Conservation (phyloP, 2,329 filamentous ascomycete species). For the Fusarium transvaalense region DNA sequence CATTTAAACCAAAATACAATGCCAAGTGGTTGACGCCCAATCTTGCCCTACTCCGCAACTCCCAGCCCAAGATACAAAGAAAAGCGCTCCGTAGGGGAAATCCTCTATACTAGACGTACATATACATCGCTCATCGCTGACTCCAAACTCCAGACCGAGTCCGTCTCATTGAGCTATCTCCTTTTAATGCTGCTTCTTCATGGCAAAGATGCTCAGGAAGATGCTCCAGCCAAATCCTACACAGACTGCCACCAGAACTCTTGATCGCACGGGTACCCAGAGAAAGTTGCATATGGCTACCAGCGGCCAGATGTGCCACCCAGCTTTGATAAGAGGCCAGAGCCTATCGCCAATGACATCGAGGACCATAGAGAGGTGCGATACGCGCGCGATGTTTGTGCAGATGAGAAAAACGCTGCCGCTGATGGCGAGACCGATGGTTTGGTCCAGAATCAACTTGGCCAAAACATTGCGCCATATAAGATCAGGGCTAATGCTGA, state of each 20-base stretch:
- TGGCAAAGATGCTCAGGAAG: slow-evolving; percentile 53
- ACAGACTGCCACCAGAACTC: slow-evolving; percentile 53
- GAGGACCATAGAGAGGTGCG: slow-evolving; percentile 42
- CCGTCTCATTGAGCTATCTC: background rate
- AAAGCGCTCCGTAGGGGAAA: slow-evolving; percentile 23
- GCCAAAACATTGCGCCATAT: slow-evolving; percentile 53
- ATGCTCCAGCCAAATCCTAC: slow-evolving; percentile 56
- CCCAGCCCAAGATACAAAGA: slow-evolving; percentile 22
- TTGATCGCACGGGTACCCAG: slow-evolving; percentile 54
- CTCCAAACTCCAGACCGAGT: slow-evolving; percentile 18
- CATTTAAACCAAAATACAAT: background rate
- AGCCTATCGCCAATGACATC: slow-evolving; percentile 49
- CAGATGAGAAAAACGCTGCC: slow-evolving; percentile 53
- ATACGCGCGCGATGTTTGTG: slow-evolving; percentile 53
- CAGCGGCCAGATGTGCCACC: slow-evolving; percentile 55
- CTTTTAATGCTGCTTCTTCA: slow-evolving; percentile 31
- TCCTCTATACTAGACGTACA: slow-evolving; percentile 12
- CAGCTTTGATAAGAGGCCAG: slow-evolving; percentile 51
- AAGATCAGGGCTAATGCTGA: slow-evolving; percentile 46
- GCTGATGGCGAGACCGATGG: slow-evolving; percentile 53
- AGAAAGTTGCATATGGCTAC: slow-evolving; percentile 54
- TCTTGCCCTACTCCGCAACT: background rate
- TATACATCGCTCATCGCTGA: background rate
- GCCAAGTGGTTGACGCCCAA: background rate
- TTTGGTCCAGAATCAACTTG: slow-evolving; percentile 55